Evolutionary conservation across 1,284 basidiomycete species (phyloP).

Genomic region (Trametes sp.): DNA sequence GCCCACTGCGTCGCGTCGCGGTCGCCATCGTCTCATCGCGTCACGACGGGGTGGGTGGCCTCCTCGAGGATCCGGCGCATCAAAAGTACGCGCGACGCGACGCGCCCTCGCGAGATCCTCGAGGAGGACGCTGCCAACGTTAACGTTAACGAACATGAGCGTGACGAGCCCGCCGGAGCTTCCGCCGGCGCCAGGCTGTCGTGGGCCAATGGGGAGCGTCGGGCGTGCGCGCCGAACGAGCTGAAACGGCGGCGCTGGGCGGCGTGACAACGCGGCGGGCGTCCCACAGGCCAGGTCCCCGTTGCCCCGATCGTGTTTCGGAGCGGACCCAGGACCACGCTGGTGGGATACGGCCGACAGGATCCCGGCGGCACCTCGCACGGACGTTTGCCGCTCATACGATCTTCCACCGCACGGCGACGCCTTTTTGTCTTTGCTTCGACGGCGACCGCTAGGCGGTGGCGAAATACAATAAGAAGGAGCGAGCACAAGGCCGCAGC

Average conservation of each 20-base stretch:
- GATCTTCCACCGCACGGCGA: neutral
- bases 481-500: neutral
- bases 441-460: neutral
- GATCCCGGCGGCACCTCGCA: neutral
- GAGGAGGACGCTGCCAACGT: neutral
- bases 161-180: neutral
- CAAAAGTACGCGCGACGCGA: neutral
- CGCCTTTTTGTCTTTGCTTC: neutral
- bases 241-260: neutral
- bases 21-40: neutral
- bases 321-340: neutral
- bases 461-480: neutral
- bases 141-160: neutral
- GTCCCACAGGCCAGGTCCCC: neutral
- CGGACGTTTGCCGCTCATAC: neutral
- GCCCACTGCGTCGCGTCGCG: neutral
- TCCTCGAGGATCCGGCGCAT: neutral
- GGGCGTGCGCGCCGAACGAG: neutral
- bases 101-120: neutral
- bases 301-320: constrained; percentile 1
- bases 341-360: neutral
- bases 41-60: neutral
- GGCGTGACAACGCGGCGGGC: neutral
- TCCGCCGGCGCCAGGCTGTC: neutral
- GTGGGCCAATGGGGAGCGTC: neutral